These are phyloP conservation scores for Beauveria brongniartii DNA, from an alignment of 2,329 filamentous ascomycete species.

Conservation along the genomic window DNA sequence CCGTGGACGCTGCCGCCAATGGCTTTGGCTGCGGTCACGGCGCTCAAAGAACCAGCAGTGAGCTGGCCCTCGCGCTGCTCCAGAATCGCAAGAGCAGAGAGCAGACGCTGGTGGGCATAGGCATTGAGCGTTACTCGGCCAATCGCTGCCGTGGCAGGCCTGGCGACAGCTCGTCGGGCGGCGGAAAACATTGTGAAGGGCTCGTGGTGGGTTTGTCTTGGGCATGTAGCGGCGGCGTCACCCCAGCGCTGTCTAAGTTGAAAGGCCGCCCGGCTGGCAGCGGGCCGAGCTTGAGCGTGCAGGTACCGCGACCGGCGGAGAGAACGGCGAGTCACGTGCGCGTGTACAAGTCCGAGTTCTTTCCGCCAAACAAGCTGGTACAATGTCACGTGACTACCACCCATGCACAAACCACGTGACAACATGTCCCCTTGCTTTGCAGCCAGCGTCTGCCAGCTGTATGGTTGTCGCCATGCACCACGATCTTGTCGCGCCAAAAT, in stretches of 20 bases:
- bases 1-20: slow-evolving; percentile 78
- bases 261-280: slow-evolving; percentile 5
- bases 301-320: slow-evolving; percentile 2
- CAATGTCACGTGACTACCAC: background rate
- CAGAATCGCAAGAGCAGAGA: slow-evolving; percentile 84
- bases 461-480: slow-evolving; percentile 9
- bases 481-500: slow-evolving; percentile 13
- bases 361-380: background rate
- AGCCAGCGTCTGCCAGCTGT: background rate
- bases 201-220: background rate
- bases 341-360: background rate
- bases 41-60: slow-evolving; percentile 71
- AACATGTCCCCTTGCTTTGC: slow-evolving; percentile 7
- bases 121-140: slow-evolving; percentile 21
- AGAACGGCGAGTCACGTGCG: slow-evolving; percentile 10
- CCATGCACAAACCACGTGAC: slow-evolving; percentile 6
- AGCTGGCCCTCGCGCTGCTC: slow-evolving; percentile 90
- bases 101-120: slow-evolving; percentile 40
- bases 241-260: slow-evolving; percentile 2
- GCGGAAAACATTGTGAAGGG: slow-evolving; percentile 24
- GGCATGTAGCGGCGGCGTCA: background rate
- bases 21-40: slow-evolving; percentile 78
- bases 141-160: slow-evolving; percentile 20
- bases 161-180: slow-evolving; percentile 21
- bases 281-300: slow-evolving; percentile 5